These are phyloP conservation scores for Sphagnum contortum DNA, from an alignment of 225 moss, liverwort and hornwort species.

Conservation along the genomic window DNA sequence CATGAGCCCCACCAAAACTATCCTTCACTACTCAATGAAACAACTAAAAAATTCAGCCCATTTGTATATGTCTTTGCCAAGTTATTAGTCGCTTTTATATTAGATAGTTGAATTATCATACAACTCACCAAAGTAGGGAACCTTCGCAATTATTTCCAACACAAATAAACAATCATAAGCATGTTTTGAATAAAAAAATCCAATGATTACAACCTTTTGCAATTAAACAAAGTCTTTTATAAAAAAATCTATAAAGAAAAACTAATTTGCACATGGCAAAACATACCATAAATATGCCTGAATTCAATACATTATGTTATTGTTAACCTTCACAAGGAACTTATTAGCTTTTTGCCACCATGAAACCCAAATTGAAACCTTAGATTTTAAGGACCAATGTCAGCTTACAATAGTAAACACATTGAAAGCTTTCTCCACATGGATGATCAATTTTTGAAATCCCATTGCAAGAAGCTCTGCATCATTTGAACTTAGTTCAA, in stretches of 20 bases:
- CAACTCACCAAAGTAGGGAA: constrained; percentile 67
- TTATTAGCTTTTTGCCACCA: neutral
- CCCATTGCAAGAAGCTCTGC: constrained; percentile 6
- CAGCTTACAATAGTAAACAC: constrained; percentile 49
- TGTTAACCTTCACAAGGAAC: no score
- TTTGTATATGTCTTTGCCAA: neutral
- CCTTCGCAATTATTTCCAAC: constrained; percentile 79
- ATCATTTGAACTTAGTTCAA: neutral
- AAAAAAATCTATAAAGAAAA: no score
- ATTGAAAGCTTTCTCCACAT: constrained; percentile 64
- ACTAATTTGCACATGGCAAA: no score
- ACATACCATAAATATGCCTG: no score
- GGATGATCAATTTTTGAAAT: constrained; percentile 63
- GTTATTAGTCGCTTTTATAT: neutral
- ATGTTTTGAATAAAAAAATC: constrained; percentile 56
- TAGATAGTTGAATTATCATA: no score
- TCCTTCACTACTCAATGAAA: neutral
- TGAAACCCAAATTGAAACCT: neutral
- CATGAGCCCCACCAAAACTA: no score
- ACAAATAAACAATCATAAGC: constrained; percentile 79
- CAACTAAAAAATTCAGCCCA: neutral
- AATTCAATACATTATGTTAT: no score
- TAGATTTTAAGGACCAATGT: neutral
- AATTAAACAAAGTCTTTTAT: neutral
- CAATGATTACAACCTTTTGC: constrained; percentile 52